Evolutionary conservation across 2,329 filamentous ascomycete genomes (phyloP).

Genomic region (Cordyceps pruinosa): DNA sequence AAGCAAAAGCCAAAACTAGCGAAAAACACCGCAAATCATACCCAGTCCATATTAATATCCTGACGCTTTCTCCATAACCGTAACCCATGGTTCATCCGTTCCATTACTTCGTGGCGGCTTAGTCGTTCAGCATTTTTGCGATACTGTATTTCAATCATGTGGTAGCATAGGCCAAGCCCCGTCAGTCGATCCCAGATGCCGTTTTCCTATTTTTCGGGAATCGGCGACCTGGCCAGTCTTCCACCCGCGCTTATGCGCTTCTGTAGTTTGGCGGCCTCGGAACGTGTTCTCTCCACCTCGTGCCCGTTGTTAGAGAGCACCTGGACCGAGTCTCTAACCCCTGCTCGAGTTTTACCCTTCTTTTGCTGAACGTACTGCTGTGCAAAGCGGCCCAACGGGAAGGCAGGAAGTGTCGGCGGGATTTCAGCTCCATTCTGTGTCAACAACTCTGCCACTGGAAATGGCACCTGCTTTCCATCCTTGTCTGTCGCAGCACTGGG

Average conservation of each 20-base stretch:
- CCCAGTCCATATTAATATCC: background rate
- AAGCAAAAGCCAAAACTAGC: background rate
- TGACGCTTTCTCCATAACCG: background rate
- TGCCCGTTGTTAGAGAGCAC: constrained; percentile 47
- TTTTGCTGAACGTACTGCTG: constrained; percentile 81
- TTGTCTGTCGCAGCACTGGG: constrained; percentile 38
- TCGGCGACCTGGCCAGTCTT: constrained; percentile 58
- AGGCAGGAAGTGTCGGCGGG: constrained; percentile 65
- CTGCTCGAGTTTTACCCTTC: constrained; percentile 39
- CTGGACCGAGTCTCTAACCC: constrained; percentile 51
- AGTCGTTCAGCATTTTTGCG: constrained; percentile 18
- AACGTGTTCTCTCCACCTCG: constrained; percentile 43
- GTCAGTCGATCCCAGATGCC: constrained; percentile 33
- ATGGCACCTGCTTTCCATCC: constrained; percentile 55
- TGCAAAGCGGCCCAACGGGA: constrained; percentile 75
- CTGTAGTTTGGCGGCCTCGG: constrained; percentile 58
- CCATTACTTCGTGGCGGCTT: constrained; percentile 4
- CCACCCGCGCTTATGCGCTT: constrained; percentile 76
- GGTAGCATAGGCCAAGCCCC: constrained; percentile 31
- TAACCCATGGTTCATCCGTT: constrained; percentile 6
- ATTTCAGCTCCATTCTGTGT: constrained; percentile 92
- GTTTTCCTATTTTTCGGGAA: constrained; percentile 52
- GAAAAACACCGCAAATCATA: background rate
- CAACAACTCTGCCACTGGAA: constrained; percentile 84
- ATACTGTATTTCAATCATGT: constrained; percentile 25